Evolutionary conservation across 495 filamentous ascomycete species (phyloP), one percentile per base, ranked within the genome.

Genomic region (Aspergillus haitiensis): DNA sequence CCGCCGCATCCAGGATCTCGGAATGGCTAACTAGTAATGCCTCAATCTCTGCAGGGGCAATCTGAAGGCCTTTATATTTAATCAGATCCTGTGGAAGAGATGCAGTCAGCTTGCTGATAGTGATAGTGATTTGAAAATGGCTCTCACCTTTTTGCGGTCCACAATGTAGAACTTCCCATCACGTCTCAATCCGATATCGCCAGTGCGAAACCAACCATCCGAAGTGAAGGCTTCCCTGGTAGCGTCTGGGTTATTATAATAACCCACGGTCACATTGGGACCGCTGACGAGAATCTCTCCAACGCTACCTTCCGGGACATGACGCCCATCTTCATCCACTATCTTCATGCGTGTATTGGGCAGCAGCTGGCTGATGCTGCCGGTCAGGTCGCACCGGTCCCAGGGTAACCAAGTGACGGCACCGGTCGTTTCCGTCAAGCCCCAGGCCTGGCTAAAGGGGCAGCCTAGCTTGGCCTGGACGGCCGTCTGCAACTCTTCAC

Each of bases 201-300:
- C 51, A 2, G 51, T 54, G 7, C 34, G 51, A 34, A 54, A 54
- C 51, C 51, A 54, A 3, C 51, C 51, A 54, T 54, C 51, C 9
- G 1, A 6, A 6, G 51, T 54, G 3, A 54, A 54, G 2, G 51
- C 31, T 12, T 39, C 32, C 15, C 1, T 35, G 10, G 51, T 54
- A 0, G 31, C 51, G 5, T 16, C 51, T 3, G 7, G 9, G 21
- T 54, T 54, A 5, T 11, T 13, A 54, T 15, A 39, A 18, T 54
- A 54, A 10, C 51, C 51, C 0, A 4, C 10, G 0, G 32, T 54
- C 15, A 37, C 33, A 46, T 46, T 46, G 0, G 42, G 42, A 3
- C 42, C 42, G 7, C 42, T 13, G 7, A 46, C 12, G 42, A 46
- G 42, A 16, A 46, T 46, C 12, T 46, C 42, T 16, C 42, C n/a